phyloP scores from a whole-genome alignment of 2,329 filamentous ascomycete genomes.

The Penicillium fuscoglaucum region DNA sequence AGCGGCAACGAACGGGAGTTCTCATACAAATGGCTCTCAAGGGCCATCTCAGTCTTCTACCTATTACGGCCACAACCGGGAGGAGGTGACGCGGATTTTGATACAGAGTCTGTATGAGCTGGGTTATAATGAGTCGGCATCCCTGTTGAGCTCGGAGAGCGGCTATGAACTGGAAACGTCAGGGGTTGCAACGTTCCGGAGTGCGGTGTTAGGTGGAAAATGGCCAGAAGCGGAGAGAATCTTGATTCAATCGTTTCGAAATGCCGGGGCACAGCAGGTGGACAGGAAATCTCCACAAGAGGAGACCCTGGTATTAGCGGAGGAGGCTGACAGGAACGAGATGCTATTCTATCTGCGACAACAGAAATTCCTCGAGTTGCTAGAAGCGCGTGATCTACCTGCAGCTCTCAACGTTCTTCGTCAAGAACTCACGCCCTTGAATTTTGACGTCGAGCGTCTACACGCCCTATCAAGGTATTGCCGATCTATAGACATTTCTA shows the following conservation, averaged over 20 bases:
- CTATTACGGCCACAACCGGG: slow-evolving; percentile 84
- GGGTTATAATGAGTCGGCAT: slow-evolving; percentile 78
- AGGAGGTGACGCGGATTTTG: slow-evolving; percentile 88
- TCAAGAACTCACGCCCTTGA: slow-evolving; percentile 81
- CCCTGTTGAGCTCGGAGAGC: slow-evolving; percentile 74
- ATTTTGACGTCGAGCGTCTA: slow-evolving; percentile 72
- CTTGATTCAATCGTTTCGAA: slow-evolving; percentile 58
- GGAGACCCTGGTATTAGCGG: slow-evolving; percentile 70
- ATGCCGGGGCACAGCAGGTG: slow-evolving; percentile 43
- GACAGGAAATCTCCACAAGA: slow-evolving; percentile 27
- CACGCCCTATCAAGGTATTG: slow-evolving; percentile 74
- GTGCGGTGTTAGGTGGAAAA: slow-evolving; percentile 73
- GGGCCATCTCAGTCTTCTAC: slow-evolving; percentile 39
- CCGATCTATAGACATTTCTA: neutral
- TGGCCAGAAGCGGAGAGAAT: slow-evolving; percentile 86
- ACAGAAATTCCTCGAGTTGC: slow-evolving; percentile 90
- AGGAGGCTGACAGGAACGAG: slow-evolving; percentile 70
- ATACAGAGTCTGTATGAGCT: slow-evolving; percentile 89
- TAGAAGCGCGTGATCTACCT: slow-evolving; percentile 73
- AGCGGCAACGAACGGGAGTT: slow-evolving; percentile 42
- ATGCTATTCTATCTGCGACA: slow-evolving; percentile 89
- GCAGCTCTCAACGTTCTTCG: slow-evolving; percentile 80
- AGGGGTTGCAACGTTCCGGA: slow-evolving; percentile 81
- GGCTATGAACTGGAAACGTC: slow-evolving; percentile 84
- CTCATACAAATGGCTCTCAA: slow-evolving; percentile 42